Conservation (phyloP, 306 rosid species). For the Citrullus mucosospermus region DNA sequence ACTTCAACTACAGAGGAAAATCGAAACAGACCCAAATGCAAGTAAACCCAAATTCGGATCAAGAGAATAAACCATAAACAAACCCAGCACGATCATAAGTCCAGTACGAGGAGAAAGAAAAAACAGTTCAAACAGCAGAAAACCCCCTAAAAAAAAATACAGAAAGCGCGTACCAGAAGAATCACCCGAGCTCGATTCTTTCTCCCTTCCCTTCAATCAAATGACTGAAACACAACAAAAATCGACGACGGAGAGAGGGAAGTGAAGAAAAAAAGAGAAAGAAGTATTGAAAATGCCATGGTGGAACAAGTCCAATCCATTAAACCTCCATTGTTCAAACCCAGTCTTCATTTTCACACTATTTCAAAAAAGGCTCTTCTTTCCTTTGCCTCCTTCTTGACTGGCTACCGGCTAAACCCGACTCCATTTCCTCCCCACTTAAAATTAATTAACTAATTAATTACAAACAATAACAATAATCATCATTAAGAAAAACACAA, state of each 20-base stretch:
- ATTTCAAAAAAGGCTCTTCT: slow-evolving; percentile 11
- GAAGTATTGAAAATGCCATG: slow-evolving; percentile 1
- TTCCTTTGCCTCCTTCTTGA: background rate
- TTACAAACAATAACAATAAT: background rate
- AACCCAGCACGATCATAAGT: background rate
- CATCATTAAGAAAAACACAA: background rate
- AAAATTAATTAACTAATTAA: background rate
- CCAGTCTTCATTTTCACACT: slow-evolving; percentile 22
- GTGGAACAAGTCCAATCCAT: slow-evolving; percentile 17
- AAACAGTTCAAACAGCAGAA: background rate
- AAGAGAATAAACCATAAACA: background rate
- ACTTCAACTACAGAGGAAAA: background rate
- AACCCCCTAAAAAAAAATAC: background rate
- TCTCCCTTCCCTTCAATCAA: background rate
- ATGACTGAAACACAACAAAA: background rate
- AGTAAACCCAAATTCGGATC: background rate
- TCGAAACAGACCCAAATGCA: background rate
- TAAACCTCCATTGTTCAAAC: slow-evolving; percentile 11
- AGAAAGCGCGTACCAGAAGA: slow-evolving; percentile 4
- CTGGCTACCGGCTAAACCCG: slow-evolving; percentile 22
- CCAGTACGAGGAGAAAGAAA: background rate
- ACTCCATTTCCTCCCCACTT: background rate
- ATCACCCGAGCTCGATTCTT: background rate
- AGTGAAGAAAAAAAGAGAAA: background rate
- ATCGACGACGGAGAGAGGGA: background rate